Evolutionary conservation across 495 filamentous ascomycete species (phyloP), one percentile per base, ranked within the genome.

Genomic region (Aspergillus baeticus): DNA sequence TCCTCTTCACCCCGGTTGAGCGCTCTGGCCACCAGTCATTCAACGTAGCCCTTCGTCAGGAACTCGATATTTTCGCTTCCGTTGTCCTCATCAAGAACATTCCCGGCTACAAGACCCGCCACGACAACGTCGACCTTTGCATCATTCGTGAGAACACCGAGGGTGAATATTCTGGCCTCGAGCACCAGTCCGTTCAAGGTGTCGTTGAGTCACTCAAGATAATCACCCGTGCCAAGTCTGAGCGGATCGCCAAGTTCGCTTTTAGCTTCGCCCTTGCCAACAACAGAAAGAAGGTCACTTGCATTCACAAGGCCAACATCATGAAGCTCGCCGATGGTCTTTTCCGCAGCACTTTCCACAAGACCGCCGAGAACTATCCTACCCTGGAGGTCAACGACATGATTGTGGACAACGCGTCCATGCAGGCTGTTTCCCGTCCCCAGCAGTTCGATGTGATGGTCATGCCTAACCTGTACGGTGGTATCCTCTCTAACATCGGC

Each of bases 91-190:
- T 98, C 81, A 98, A 98, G 84, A 98, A 98, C 80, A 98, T 98
- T 69, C 94, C 94, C 56, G 94, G 94, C 55, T 97, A 98, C 79
- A 73, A 95, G 75, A 98, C 95, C 48, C 91, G 94, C 67, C 94
- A 98, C 81, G 87, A 96, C 66, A 84, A 92, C 70, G 89, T 98
- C 72, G 95, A 98, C 70, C 84, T 98, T 53, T 96, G 91, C 84
- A 96, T 98, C 73, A 96, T 98, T 74, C 94, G 94, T 75, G 94
- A 98, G 81, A 98, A 98, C 80, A 98, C 94, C 70, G 94, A 98
- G 80, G 94, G 94, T 66, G 94, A 98, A 82, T 98, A 98, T 81
- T 96, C 90, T 39, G 94, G 94, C 42, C 83, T 98, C 48, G 94
- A 98, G 81, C 94, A 98, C 79, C 95, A 98, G 81, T 96, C 91